phyloP scores from a whole-genome alignment of 1,139 yeast species.

The Hemisphaericaspora lyxosophila region DNA sequence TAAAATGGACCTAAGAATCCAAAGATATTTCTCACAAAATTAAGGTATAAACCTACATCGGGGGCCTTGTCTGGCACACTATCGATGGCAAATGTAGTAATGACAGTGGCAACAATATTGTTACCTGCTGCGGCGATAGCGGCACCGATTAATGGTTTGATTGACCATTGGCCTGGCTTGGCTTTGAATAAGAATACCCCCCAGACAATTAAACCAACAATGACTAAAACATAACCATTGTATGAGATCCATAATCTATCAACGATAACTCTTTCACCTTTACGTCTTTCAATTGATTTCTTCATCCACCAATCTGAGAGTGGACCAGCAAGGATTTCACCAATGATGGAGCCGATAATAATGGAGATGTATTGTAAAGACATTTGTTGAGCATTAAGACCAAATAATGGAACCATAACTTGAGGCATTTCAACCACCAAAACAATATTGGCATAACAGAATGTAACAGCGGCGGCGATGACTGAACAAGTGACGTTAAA shows the following conservation, averaged over 20 bases:
- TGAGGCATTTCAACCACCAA: conserved; percentile 26
- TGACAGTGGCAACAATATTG: conserved; percentile 23
- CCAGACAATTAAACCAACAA: conserved; percentile 25
- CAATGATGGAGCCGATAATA: conserved; percentile 24
- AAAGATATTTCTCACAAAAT: conserved; percentile 16
- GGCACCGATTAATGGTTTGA: conserved; percentile 25
- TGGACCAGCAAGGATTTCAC: conserved; percentile 25
- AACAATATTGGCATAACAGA: conserved; percentile 23
- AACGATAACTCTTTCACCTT: conserved; percentile 17
- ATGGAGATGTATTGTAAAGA: conserved; percentile 25
- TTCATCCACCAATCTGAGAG: conserved; percentile 28
- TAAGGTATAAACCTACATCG: conserved; percentile 19
- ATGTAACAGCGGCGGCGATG: conserved; percentile 21
- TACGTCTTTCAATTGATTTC: conserved; percentile 13
- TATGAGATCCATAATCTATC: conserved; percentile 24
- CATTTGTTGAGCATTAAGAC: conserved; percentile 21
- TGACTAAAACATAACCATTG: conserved; percentile 20
- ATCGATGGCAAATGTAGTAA: conserved; percentile 21
- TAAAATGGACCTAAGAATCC: conserved; percentile 27
- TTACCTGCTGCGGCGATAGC: conserved; percentile 27
- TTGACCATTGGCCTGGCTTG: conserved; percentile 19
- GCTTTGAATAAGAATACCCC: conserved; percentile 22
- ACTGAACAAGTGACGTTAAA: conserved; percentile 15
- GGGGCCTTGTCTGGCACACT: conserved; percentile 16
- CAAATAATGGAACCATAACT: conserved; percentile 20